These are phyloP conservation scores for Pyrus pyrifolia DNA, from an alignment of 306 rosid species.

Conservation along the genomic window DNA sequence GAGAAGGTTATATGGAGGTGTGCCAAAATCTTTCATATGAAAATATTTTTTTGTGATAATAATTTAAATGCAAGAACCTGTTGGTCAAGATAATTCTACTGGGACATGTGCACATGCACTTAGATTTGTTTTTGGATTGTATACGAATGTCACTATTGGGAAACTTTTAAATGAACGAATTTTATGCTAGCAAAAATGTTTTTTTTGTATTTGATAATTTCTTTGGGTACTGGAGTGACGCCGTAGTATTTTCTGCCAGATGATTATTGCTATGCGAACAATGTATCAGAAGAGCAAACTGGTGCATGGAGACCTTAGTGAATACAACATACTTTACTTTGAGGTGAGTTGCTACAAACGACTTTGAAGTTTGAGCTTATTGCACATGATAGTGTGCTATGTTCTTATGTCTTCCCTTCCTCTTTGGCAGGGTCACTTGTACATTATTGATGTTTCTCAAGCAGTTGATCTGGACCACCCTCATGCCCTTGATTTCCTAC, in stretches of 20 bases:
- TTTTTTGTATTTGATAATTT: not conserved
- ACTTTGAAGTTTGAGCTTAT: not conserved
- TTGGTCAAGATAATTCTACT: not conserved
- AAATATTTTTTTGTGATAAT: not conserved
- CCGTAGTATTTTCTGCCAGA: constrained; percentile 28
- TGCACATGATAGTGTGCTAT: not conserved
- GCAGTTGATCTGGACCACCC: constrained; percentile 91
- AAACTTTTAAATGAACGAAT: not conserved
- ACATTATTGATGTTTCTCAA: constrained; percentile 93
- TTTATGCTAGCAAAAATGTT: not conserved
- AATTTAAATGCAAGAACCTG: not conserved
- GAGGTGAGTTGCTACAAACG: constrained; percentile 33
- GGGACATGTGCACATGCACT: not conserved
- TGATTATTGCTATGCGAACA: constrained; percentile 76
- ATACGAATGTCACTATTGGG: not conserved
- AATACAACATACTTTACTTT: constrained; percentile 76
- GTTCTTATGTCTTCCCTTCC: not conserved
- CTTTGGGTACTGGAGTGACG: not conserved
- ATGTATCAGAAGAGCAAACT: constrained; percentile 84
- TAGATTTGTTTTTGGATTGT: not conserved
- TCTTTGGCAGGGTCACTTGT: constrained; percentile 67
- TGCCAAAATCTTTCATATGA: constrained; percentile 18
- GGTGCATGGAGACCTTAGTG: constrained; percentile 95
- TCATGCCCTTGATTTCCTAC: constrained; percentile 73
- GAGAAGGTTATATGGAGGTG: constrained; percentile 87